Percentiles rank a stretch among this genome's conserved stretches.
These are phyloP conservation scores for Penicillium salamii DNA, from an alignment of 495 filamentous ascomycete genomes.

Conservation along the genomic window DNA sequence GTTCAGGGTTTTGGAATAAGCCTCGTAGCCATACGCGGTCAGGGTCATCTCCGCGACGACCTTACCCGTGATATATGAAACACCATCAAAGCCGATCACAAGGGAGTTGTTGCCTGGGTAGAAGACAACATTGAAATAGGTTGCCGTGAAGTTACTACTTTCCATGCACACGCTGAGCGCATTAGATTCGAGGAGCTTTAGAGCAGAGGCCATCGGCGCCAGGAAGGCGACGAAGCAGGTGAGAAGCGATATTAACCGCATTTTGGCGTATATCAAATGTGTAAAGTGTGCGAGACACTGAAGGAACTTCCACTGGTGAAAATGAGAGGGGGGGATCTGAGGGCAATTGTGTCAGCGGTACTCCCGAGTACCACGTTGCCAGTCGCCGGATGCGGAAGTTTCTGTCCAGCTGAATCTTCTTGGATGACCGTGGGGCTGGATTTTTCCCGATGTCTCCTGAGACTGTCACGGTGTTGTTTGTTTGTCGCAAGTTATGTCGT, in stretches of 20 bases:
- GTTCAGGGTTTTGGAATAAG: constrained; percentile 61
- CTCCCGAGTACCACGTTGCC: constrained; percentile 36
- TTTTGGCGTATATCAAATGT: constrained; percentile 19
- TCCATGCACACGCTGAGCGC: constrained; percentile 76
- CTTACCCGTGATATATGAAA: constrained; percentile 81
- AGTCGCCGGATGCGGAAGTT: constrained; percentile 44
- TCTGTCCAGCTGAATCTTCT: constrained; percentile 8
- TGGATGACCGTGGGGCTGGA: constrained; percentile 7
- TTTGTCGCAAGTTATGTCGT: constrained; percentile 2
- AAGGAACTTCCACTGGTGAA: constrained; percentile 9
- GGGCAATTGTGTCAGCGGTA: constrained; percentile 31
- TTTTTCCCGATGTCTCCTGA: constrained; percentile 5
- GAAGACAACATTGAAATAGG: constrained; percentile 77
- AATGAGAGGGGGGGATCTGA: constrained; percentile 22
- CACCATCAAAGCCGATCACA: constrained; percentile 72
- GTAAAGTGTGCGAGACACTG: constrained; percentile 8
- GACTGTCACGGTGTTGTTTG: background rate
- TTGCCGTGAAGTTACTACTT: constrained; percentile 77
- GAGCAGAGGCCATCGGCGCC: constrained; percentile 39
- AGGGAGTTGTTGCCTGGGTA: constrained; percentile 73
- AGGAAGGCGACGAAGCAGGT: constrained; percentile 38
- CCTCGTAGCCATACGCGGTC: constrained; percentile 76
- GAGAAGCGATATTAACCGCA: constrained; percentile 42
- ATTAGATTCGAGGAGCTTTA: constrained; percentile 61
- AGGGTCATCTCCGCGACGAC: constrained; percentile 76